Conservation (phyloP, 768 basidiomycete genomes). For the Hydnum rufescens region DNA sequence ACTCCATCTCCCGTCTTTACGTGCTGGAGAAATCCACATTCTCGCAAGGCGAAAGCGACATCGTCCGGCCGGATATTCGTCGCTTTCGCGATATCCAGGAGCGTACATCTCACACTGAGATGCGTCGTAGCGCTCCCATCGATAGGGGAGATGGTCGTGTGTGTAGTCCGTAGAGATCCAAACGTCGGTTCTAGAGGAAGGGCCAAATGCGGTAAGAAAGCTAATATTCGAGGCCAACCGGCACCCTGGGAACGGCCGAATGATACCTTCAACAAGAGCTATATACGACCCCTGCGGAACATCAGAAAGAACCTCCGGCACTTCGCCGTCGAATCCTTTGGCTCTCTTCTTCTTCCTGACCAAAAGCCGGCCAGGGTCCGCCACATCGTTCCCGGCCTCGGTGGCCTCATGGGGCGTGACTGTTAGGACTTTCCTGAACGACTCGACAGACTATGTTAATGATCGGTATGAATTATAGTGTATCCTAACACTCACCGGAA, state of each 20-base stretch:
- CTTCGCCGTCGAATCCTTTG: slow-evolving; percentile 11
- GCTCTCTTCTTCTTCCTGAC: slow-evolving; percentile 10
- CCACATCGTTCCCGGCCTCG: not conserved
- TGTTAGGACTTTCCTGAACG: not conserved
- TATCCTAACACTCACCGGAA: slow-evolving; percentile 32
- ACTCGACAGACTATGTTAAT: too few species aligned
- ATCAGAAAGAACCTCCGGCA: slow-evolving; percentile 15
- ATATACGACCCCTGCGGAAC: slow-evolving; percentile 14
- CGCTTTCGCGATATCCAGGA: slow-evolving; percentile 58
- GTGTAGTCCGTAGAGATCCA: slow-evolving; percentile 28
- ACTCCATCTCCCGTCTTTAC: slow-evolving; percentile 10
- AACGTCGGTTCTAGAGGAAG: slow-evolving; percentile 6
- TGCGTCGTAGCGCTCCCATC: slow-evolving; percentile 23
- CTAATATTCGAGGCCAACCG: not conserved
- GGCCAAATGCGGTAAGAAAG: not conserved
- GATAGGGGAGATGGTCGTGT: slow-evolving; percentile 20
- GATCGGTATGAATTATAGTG: not conserved
- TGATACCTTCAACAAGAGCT: slow-evolving; percentile 23
- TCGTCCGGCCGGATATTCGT: slow-evolving; percentile 74
- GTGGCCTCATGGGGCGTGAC: not conserved
- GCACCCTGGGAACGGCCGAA: slow-evolving; percentile 15
- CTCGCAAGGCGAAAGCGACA: slow-evolving; percentile 71
- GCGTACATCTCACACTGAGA: slow-evolving; percentile 43
- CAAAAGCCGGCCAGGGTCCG: too few species aligned
- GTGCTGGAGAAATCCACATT: slow-evolving; percentile 54